phyloP scores from a whole-genome alignment of 345 rosid genomes.

The Physaria fendleri region DNA sequence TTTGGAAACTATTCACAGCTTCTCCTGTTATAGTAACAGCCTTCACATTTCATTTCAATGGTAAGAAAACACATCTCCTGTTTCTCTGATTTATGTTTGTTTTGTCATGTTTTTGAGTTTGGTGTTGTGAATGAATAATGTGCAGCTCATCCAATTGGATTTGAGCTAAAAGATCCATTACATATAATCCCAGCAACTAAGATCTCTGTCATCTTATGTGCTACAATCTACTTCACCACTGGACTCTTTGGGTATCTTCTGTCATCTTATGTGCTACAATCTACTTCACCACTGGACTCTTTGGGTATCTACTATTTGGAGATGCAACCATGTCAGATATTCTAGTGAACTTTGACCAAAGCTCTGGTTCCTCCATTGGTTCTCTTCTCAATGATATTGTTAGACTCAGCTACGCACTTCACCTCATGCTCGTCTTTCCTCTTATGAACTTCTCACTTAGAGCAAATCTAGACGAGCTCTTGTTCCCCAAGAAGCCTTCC shows the following conservation, averaged over 20 bases:
- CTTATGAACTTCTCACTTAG: constrained; percentile 78
- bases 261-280: constrained; percentile 59
- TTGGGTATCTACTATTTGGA: constrained; percentile 76
- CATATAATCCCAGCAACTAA: constrained; percentile 53
- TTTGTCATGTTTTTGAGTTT: constrained; percentile 8
- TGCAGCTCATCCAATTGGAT: constrained; percentile 83
- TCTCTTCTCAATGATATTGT: constrained; percentile 56
- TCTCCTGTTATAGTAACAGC: constrained; percentile 88
- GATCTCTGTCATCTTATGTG: constrained; percentile 48
- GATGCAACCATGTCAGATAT: constrained; percentile 75
- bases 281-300: constrained; percentile 62
- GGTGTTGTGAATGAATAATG: background rate
- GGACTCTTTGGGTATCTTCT: too few relatives aligned
- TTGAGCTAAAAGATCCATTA: constrained; percentile 58
- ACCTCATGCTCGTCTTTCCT: constrained; percentile 78
- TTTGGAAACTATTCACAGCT: constrained; percentile 81
- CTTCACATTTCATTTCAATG: constrained; percentile 91
- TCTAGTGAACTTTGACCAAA: constrained; percentile 62
- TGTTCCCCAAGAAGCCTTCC: constrained; percentile 44
- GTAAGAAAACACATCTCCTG: constrained; percentile 30
- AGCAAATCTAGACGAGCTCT: constrained; percentile 62
- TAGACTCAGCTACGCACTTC: constrained; percentile 75
- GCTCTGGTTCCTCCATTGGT: constrained; percentile 49
- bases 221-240: too few relatives aligned
- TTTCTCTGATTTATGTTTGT: constrained; percentile 3